These are phyloP conservation scores for Sporothrix pallida DNA, from an alignment of 2,329 filamentous ascomycete genomes.

Conservation along the genomic window DNA sequence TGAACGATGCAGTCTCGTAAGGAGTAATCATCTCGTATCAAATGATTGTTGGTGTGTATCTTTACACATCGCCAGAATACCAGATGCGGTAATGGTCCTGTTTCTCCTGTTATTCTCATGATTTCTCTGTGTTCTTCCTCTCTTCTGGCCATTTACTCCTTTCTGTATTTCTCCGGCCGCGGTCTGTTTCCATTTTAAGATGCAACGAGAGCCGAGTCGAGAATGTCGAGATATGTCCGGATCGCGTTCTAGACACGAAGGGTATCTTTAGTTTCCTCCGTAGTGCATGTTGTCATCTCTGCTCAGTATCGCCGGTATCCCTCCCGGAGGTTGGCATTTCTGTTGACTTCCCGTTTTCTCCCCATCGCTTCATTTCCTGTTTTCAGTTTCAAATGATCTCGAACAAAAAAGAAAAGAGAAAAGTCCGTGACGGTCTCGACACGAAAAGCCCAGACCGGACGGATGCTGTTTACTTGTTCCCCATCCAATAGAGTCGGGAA, in stretches of 20 bases:
- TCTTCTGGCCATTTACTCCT: background rate
- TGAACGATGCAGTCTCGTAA: constrained; percentile 9
- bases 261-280: background rate
- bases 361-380: too few relatives aligned
- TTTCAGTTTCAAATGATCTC: too few relatives aligned
- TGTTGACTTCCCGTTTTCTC: too few relatives aligned
- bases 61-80: constrained; percentile 13
- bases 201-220: background rate
- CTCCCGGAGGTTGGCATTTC: too few relatives aligned
- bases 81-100: background rate
- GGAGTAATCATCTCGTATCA: background rate
- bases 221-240: background rate
- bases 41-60: too few relatives aligned
- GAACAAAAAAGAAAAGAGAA: too few relatives aligned
- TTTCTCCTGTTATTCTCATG: background rate
- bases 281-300: background rate
- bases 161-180: background rate
- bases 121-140: too few relatives aligned
- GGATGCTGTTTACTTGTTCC: background rate
- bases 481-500: background rate
- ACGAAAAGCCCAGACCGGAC: background rate
- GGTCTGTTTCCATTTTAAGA: background rate
- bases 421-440: background rate
- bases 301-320: too few relatives aligned
- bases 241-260: background rate